Conservation (phyloP, 2,329 filamentous ascomycete species). For the Fusarium illudens region DNA sequence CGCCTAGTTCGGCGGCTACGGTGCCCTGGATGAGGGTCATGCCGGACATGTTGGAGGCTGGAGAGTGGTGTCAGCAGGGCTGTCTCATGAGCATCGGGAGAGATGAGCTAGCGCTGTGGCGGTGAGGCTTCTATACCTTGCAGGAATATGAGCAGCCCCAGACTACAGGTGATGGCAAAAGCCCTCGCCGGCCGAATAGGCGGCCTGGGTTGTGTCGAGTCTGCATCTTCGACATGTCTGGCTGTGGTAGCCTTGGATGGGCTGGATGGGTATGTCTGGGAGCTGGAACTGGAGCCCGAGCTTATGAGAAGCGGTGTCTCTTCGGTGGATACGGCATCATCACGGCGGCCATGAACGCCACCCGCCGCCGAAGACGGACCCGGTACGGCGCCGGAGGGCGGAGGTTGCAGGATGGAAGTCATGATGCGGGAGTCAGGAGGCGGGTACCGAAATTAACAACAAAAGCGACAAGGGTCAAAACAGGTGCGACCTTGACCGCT, state of each 20-base stretch:
- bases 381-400: conserved; percentile 4
- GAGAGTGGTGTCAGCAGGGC: conserved; percentile 5
- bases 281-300: conserved; percentile 8
- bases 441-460: neutral
- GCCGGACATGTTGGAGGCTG: conserved; percentile 76
- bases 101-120: neutral
- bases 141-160: conserved; percentile 44
- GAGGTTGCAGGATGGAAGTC: conserved; percentile 1
- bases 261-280: neutral
- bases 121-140: conserved; percentile 31
- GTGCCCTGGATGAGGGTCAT: conserved; percentile 82
- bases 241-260: conserved; percentile 5
- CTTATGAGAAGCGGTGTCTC: conserved; percentile 35
- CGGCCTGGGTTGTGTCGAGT: conserved; percentile 16
- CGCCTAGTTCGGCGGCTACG: conserved; percentile 78
- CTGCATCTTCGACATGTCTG: conserved; percentile 5
- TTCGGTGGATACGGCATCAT: conserved; percentile 19
- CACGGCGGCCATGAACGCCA: neutral
- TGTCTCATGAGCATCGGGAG: neutral
- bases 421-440: conserved; percentile 3
- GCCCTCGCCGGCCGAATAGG: conserved; percentile 47
- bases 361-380: conserved; percentile 4
- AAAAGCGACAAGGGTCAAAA: neutral
- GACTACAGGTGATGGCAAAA: conserved; percentile 53
- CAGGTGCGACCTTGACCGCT: neutral